phyloP scores from a whole-genome alignment of 1,139 yeast genomes.

The Nakaseomyces uthaithaninus region DNA sequence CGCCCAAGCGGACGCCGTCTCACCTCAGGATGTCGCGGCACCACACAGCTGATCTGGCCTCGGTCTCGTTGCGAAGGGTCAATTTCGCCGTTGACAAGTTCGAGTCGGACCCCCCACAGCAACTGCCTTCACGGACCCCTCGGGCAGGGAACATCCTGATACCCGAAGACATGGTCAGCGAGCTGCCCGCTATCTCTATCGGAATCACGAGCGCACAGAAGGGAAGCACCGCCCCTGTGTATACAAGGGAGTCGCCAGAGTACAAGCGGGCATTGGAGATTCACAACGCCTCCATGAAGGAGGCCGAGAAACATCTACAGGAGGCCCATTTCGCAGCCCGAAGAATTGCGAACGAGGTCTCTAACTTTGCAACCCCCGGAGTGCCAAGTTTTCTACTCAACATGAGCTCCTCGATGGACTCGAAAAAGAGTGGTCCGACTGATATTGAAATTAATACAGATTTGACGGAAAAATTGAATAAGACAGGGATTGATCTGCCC shows the following conservation, averaged over 20 bases:
- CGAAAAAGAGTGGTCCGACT: constrained; percentile 7
- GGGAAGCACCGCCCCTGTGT: constrained; percentile 18
- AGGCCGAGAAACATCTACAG: constrained; percentile 62
- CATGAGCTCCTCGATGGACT: not conserved
- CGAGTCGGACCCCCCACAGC: constrained; percentile 82
- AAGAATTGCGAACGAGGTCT: constrained; percentile 58
- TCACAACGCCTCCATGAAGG: constrained; percentile 46
- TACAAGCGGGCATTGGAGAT: constrained; percentile 49
- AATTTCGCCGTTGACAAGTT: constrained; percentile 66
- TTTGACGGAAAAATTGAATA: constrained; percentile 32
- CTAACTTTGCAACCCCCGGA: constrained; percentile 28
- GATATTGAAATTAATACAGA: constrained; percentile 17
- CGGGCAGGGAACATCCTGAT: constrained; percentile 70
- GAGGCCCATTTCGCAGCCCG: constrained; percentile 69
- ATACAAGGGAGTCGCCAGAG: constrained; percentile 42
- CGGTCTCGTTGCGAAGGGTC: constrained; percentile 50
- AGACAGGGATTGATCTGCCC: constrained; percentile 47
- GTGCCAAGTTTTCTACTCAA: not conserved
- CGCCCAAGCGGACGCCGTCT: too few relatives aligned
- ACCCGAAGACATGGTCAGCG: constrained; percentile 54
- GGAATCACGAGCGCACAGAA: constrained; percentile 39
- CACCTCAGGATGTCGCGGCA: too few relatives aligned
- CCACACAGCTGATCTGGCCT: constrained; percentile 13
- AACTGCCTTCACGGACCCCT: constrained; percentile 83
- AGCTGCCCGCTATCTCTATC: constrained; percentile 55